Conservation (phyloP, 371 early-diverging fungal species). For the Vairimorpha apis region DNA sequence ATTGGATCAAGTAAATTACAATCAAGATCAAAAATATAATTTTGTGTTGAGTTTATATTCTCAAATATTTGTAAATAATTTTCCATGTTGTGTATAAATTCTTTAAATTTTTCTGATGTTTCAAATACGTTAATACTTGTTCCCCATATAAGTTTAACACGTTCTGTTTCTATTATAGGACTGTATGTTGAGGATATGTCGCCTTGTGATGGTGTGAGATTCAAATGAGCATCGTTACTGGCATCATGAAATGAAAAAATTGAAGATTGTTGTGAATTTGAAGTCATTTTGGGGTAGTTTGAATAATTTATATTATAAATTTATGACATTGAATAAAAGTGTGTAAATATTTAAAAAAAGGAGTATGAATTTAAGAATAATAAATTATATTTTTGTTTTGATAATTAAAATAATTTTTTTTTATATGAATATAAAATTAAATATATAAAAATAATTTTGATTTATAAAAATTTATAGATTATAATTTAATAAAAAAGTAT, state of each 20-base stretch:
- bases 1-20: conserved; percentile 18
- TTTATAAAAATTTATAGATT: too few species aligned
- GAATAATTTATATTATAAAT: too few species aligned
- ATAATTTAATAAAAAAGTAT: too few species aligned
- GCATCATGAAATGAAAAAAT: conserved; percentile 63
- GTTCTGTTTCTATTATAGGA: conserved; percentile 53
- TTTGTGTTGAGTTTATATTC: conserved; percentile 46
- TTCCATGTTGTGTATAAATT: conserved; percentile 69
- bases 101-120: conserved; percentile 74
- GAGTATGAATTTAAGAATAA: too few species aligned
- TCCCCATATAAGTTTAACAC: conserved; percentile 78
- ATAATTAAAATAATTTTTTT: too few species aligned
- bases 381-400: too few species aligned
- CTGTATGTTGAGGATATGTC: conserved; percentile 45
- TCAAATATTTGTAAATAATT: conserved; percentile 31
- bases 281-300: conserved; percentile 27
- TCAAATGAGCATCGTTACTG: conserved; percentile 48
- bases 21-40: conserved; percentile 40
- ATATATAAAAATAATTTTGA: too few species aligned
- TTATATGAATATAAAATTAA: too few species aligned
- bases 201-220: conserved; percentile 50
- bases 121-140: conserved; percentile 88
- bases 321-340: too few species aligned
- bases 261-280: conserved; percentile 52
- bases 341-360: too few species aligned